phyloP scores from a whole-genome alignment of 1,139 yeast genomes.

The Geotrichum bryndzae region DNA sequence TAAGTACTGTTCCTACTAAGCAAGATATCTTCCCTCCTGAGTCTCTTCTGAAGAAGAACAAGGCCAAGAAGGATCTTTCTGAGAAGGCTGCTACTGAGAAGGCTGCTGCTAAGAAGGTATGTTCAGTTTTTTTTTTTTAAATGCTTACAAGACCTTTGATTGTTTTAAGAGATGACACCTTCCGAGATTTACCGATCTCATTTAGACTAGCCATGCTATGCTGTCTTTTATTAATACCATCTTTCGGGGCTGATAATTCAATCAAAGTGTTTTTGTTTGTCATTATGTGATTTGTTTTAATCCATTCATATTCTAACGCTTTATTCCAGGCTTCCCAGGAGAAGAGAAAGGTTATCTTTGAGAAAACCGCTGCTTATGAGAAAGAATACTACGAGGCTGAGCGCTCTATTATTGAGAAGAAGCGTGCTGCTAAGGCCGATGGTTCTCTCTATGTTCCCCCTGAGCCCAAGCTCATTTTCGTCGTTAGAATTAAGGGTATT shows the following conservation, averaged over 20 bases:
- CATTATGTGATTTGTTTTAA: not conserved
- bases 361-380: constrained; percentile 98
- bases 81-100: constrained; percentile 81
- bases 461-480: constrained; percentile 93
- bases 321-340: constrained; percentile 7
- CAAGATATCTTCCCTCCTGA: constrained; percentile 58
- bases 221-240: constrained; percentile 92
- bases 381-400: constrained; percentile 94
- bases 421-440: constrained; percentile 94
- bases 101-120: constrained; percentile 89
- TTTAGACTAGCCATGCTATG: constrained; percentile 51
- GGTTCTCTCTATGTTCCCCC: constrained; percentile 84
- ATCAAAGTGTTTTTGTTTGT: not conserved
- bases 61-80: constrained; percentile 51
- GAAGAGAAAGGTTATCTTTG: constrained; percentile 90
- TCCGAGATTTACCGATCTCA: constrained; percentile 3
- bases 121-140: constrained; percentile 29
- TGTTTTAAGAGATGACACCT: constrained; percentile 15
- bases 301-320: not conserved
- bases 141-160: constrained; percentile 6
- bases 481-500: constrained; percentile 99
- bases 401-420: constrained; percentile 85
- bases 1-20: constrained; percentile 15
- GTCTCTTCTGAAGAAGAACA: constrained; percentile 90
- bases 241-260: constrained; percentile 54